Percentiles rank a stretch among this genome's conserved stretches.
Evolutionary conservation across 2,329 filamentous ascomycete species (phyloP).

Genomic region (Blastomyces emzantsi): DNA sequence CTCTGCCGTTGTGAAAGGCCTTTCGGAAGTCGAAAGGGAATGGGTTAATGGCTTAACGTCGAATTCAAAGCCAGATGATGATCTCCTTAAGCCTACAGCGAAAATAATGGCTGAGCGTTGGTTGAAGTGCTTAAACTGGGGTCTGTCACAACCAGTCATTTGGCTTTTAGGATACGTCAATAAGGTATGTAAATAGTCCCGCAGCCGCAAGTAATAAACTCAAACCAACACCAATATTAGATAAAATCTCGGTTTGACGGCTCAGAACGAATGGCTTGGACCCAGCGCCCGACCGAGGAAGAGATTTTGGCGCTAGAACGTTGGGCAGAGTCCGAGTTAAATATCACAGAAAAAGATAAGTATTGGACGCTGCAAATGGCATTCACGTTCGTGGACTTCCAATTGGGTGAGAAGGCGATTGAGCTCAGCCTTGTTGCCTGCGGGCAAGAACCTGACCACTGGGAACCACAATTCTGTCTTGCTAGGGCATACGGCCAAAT

Average conservation of each 20-base stretch:
- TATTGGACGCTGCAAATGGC: constrained; percentile 19
- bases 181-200: constrained; percentile 10
- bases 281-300: constrained; percentile 10
- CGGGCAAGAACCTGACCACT: constrained; percentile 15
- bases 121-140: constrained; percentile 14
- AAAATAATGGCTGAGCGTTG: constrained; percentile 18
- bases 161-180: constrained; percentile 13
- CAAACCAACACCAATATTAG: constrained; percentile 5
- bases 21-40: constrained; percentile 17
- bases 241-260: constrained; percentile 10
- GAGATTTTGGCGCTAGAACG: constrained; percentile 14
- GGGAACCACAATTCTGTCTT: constrained; percentile 20
- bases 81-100: constrained; percentile 19
- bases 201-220: neutral
- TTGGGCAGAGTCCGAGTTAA: constrained; percentile 15
- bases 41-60: constrained; percentile 23
- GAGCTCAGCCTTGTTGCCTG: constrained; percentile 19
- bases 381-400: constrained; percentile 16
- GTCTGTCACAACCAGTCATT: constrained; percentile 4
- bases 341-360: constrained; percentile 10
- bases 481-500: constrained; percentile 14
- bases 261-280: neutral
- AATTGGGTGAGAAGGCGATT: constrained; percentile 15
- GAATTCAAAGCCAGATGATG: constrained; percentile 20
- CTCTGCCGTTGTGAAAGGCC: constrained; percentile 21